Conservation (phyloP, 257 asterid species). For the Solanum lycopersicoides region DNA sequence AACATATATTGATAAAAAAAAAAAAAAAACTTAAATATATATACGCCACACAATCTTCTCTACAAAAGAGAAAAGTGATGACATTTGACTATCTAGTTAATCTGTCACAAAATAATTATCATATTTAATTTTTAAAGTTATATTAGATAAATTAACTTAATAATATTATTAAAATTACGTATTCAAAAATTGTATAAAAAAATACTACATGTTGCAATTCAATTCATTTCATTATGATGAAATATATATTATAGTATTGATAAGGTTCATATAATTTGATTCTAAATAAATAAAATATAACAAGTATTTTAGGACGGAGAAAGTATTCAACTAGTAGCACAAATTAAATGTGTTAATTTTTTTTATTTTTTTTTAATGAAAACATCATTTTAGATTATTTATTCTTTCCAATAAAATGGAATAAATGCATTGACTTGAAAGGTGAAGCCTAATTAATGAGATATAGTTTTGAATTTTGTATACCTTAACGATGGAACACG, state of each 20-base stretch:
- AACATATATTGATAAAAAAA: neutral
- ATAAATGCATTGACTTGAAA: neutral
- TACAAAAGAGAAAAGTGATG: neutral
- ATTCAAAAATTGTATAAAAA: neutral
- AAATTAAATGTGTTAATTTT: neutral
- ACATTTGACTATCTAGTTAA: neutral
- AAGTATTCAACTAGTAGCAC: neutral
- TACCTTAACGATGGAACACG: neutral
- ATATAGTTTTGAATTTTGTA: neutral
- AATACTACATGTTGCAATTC: neutral
- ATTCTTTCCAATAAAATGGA: neutral
- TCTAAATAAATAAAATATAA: neutral
- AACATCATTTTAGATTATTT: neutral
- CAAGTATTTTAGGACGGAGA: accelerated
- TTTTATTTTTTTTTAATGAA: neutral
- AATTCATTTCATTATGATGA: neutral
- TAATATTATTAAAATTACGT: neutral
- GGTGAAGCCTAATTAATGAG: neutral
- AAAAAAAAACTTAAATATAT: neutral
- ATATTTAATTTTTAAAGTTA: no score
- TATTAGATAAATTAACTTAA: no score
- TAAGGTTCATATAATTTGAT: neutral
- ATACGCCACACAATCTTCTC: neutral
- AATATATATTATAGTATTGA: neutral
- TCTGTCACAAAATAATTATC: neutral